A percentile compares a stretch with the other conserved stretches of the same genome.
These are phyloP conservation scores for Chaetomium sp. DNA, from an alignment of 2,329 filamentous ascomycete genomes.

Conservation along the genomic window DNA sequence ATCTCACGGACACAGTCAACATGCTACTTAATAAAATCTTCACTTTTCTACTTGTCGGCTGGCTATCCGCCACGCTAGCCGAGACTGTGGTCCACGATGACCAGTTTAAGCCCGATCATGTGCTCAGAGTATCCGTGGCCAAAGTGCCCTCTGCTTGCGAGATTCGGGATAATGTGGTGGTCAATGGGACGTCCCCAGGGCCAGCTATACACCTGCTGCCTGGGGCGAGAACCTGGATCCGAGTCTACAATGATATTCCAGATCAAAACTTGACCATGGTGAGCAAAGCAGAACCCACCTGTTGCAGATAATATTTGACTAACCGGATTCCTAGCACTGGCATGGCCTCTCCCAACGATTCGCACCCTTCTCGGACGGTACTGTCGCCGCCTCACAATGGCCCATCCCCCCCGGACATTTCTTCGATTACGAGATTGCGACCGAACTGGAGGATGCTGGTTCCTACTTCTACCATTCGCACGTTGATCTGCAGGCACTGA, in stretches of 20 bases:
- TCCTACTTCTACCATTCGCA: constrained; percentile 72
- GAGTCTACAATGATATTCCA: constrained; percentile 60
- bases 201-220: constrained; percentile 51
- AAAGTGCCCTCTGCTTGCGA: constrained; percentile 49
- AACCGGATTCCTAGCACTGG: constrained; percentile 57
- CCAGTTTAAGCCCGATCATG: constrained; percentile 46
- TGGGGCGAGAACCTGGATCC: constrained; percentile 54
- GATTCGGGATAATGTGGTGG: constrained; percentile 45
- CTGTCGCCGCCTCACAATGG: constrained; percentile 64
- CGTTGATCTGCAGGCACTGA: constrained; percentile 62
- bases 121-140: constrained; percentile 49
- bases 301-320: background rate
- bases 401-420: constrained; percentile 62
- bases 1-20: background rate
- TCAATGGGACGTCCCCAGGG: constrained; percentile 57
- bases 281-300: constrained; percentile 27
- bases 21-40: constrained; percentile 10
- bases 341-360: constrained; percentile 63
- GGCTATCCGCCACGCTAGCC: constrained; percentile 19
- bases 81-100: constrained; percentile 34
- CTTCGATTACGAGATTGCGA: constrained; percentile 68
- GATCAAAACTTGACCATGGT: constrained; percentile 61
- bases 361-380: constrained; percentile 66
- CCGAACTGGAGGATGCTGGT: constrained; percentile 56
- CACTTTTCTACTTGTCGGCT: constrained; percentile 14